Base-by-base conservation (phyloP, 306 rosid species). In the Cicer chorassanicum region DNA sequence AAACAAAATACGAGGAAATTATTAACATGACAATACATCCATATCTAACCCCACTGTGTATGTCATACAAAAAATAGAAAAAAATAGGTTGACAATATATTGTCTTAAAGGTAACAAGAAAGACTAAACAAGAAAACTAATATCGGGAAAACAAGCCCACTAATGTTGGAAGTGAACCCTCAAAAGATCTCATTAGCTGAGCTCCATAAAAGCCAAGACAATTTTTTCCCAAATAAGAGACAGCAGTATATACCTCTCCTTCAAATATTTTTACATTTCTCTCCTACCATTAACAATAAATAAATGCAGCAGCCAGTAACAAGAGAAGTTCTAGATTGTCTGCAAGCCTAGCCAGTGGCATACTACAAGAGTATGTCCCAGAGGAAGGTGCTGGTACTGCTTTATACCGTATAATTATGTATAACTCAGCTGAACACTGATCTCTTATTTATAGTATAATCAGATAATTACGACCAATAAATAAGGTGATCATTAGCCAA, bases 71-170 rank as follows among this genome's bases (percentile, higher is more conserved):
- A 62, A 43, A 64, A 40, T 61, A 60, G 10, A 79, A 49, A 46
- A 53, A 64, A 6, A 12, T 60, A 3, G 56, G 40, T 46, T 73
- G 24, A 66, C 49, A 79, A 48, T 5, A 55, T 54, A 80, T 38
- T 41, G 65, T 56, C 79, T 80, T 56, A 56, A 72, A 65, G 62
- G 68, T 16, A 55, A 79, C 21, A 73, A 54, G 55, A 54, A 65
- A 55, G 62, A 72, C 39, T 72, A 44, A 18, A 63, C 68, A 64
- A 71, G 34, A 54, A 54, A 64, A 54, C 21, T 29, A 78, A 44
- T 41, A 53, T 54, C 9, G 7, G 57, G 54, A 65, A 64, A 79
- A 63, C 39, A 65, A 64, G 41, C 44, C 59, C 69, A 7, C 51
- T 42, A 16, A 60, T 29, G 34, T 50, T 50, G 10, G 72, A 70